phyloP scores from a whole-genome alignment of 164 flowering plant genomes.

The Santalum album region DNA sequence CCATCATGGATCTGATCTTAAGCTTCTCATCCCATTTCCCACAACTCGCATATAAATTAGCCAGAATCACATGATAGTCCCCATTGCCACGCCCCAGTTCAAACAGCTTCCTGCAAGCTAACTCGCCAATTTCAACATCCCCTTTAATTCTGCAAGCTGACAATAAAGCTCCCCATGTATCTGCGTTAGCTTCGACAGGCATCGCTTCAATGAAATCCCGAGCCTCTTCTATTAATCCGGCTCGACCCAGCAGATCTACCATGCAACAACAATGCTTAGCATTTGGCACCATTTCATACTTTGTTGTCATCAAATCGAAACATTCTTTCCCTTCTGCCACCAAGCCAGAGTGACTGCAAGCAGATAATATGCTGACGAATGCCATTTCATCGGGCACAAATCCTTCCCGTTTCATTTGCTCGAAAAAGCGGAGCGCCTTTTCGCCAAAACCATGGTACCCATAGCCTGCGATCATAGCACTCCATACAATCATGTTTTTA shows the following conservation, averaged over 20 bases:
- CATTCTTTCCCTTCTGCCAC: too few relatives aligned
- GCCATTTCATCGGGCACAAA: constrained; percentile 7
- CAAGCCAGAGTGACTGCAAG: too few relatives aligned
- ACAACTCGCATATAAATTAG: constrained; percentile 4
- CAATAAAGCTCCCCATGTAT: constrained; percentile 9
- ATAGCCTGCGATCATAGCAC: constrained; percentile 8
- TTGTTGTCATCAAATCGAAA: too few relatives aligned
- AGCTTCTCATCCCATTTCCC: constrained; percentile 7
- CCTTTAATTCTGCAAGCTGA: too few relatives aligned
- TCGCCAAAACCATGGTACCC: constrained; percentile 6
- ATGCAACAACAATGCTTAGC: constrained; percentile 2
- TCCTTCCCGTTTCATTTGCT: constrained; percentile 3
- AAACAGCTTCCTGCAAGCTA: too few relatives aligned
- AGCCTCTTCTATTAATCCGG: constrained; percentile 5
- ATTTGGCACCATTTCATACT: constrained; percentile 1
- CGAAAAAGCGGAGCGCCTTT: constrained; percentile 5
- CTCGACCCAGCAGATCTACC: constrained; percentile 3
- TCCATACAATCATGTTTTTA: constrained; percentile 4
- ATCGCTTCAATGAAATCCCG: neutral
- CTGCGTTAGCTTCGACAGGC: neutral
- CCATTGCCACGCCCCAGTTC: too few relatives aligned
- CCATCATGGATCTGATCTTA: neutral
- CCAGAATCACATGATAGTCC: neutral
- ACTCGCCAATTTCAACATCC: too few relatives aligned
- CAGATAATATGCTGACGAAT: too few relatives aligned